Percentiles rank a stretch among this genome's conserved stretches.
phyloP scores from a whole-genome alignment of 2,329 filamentous ascomycete genomes.

The Teratosphaeria destructans region DNA sequence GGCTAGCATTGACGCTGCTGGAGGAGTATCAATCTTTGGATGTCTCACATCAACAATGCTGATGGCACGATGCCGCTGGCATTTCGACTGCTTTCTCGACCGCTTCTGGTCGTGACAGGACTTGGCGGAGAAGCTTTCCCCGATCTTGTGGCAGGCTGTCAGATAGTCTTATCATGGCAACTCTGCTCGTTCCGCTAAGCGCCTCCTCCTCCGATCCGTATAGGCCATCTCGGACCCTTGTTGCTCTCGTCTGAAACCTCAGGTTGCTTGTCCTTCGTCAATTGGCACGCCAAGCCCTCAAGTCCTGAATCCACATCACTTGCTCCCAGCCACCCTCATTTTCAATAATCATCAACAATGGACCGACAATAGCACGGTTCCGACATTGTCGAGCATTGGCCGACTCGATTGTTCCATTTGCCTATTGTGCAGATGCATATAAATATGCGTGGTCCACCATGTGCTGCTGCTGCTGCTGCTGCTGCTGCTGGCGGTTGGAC shows the following conservation, averaged over 20 bases:
- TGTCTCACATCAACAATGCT: too few relatives aligned
- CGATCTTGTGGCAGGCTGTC: too few relatives aligned
- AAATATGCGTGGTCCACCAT: not conserved
- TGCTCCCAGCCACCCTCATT: not conserved
- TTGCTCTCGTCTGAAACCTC: not conserved
- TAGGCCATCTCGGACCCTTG: too few relatives aligned
- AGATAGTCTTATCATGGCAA: too few relatives aligned
- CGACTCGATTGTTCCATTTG: not conserved
- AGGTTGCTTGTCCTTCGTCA: not conserved
- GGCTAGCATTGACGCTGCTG: too few relatives aligned
- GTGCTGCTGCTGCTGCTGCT: not conserved
- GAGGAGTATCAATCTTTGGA: too few relatives aligned
- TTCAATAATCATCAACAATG: not conserved
- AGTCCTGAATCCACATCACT: not conserved
- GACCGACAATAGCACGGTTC: not conserved
- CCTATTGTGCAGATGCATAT: not conserved
- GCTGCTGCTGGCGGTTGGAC: not conserved
- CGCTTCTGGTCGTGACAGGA: too few relatives aligned
- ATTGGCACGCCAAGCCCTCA: not conserved
- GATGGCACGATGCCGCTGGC: too few relatives aligned
- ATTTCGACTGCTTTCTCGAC: too few relatives aligned
- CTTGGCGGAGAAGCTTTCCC: too few relatives aligned
- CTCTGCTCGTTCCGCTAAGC: too few relatives aligned
- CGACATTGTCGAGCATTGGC: not conserved
- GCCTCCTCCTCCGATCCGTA: too few relatives aligned